A percentile compares a stretch with the other conserved stretches of the same genome.
These are phyloP conservation scores for Cutaneotrichosporon sp. DNA, from an alignment of 1,284 basidiomycete genomes.

Conservation along the genomic window DNA sequence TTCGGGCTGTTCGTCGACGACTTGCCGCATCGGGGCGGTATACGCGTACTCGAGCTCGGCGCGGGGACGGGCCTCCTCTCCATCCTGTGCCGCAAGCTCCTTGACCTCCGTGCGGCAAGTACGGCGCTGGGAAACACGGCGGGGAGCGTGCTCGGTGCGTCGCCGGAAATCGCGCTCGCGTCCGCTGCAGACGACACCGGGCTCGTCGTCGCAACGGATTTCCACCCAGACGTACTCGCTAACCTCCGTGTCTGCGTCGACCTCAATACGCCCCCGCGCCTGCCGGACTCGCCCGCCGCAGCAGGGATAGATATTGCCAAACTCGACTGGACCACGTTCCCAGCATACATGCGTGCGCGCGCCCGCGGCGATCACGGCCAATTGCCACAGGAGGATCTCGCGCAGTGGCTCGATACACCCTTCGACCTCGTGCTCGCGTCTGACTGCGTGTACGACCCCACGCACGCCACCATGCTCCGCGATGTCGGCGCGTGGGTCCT, in stretches of 20 bases:
- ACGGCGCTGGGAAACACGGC: neutral
- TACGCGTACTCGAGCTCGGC: conserved; percentile 71
- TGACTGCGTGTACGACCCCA: conserved; percentile 48
- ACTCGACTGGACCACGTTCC: conserved; percentile 68
- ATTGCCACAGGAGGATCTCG: conserved; percentile 19
- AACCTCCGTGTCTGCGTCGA: conserved; percentile 67
- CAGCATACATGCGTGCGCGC: conserved; percentile 24
- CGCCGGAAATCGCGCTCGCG: neutral
- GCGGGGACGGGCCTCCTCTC: conserved; percentile 77
- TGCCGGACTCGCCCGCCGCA: conserved; percentile 6
- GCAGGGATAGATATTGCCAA: conserved; percentile 49
- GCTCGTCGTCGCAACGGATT: conserved; percentile 68
- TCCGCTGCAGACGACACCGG: conserved; percentile 19
- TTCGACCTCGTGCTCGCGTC: conserved; percentile 46
- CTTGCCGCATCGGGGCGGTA: conserved; percentile 33
- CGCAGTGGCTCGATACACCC: conserved; percentile 19
- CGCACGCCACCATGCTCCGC: conserved; percentile 43
- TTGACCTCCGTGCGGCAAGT: conserved; percentile 47
- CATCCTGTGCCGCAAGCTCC: conserved; percentile 59
- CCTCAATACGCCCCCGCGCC: conserved; percentile 54
- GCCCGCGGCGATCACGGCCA: too few species aligned
- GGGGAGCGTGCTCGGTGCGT: neutral
- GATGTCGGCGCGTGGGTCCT: conserved; percentile 41
- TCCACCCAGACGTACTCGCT: conserved; percentile 64
- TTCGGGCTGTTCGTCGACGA: conserved; percentile 32